phyloP scores from a whole-genome alignment of 2,329 filamentous ascomycete species.

The Talaromyces sp. region DNA sequence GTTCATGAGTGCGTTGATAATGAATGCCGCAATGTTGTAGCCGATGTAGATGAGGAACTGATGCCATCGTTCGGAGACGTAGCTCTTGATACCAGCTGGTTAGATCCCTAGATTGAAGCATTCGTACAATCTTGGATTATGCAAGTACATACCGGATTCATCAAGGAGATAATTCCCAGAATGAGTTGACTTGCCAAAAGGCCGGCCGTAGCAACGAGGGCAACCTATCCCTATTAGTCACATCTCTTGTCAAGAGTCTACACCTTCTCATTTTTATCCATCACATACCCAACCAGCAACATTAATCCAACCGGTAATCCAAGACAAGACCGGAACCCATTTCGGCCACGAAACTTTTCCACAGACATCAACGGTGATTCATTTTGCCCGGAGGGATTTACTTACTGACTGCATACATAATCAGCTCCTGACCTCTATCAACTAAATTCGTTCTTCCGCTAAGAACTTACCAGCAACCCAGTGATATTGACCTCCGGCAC shows the following conservation, averaged over 20 bases:
- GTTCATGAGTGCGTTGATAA: slow-evolving; percentile 62
- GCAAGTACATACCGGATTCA: slow-evolving; percentile 42
- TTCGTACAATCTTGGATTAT: too few species aligned
- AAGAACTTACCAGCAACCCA: slow-evolving; percentile 56
- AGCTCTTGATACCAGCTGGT: slow-evolving; percentile 30
- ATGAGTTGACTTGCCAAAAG: slow-evolving; percentile 64
- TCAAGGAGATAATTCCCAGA: slow-evolving; percentile 59
- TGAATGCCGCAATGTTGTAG: slow-evolving; percentile 56
- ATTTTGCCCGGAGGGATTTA: slow-evolving; percentile 28
- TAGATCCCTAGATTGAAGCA: too few species aligned
- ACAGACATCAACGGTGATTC: neutral
- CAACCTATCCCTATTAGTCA: slow-evolving; percentile 32
- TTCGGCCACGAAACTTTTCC: slow-evolving; percentile 51
- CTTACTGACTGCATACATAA: slow-evolving; percentile 25
- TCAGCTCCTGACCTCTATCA: neutral
- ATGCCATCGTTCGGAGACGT: slow-evolving; percentile 59
- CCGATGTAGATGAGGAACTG: slow-evolving; percentile 68
- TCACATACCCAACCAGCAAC: slow-evolving; percentile 61
- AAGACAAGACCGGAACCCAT: slow-evolving; percentile 60
- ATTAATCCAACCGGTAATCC: slow-evolving; percentile 65
- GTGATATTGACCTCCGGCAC: slow-evolving; percentile 61
- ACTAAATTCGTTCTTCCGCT: neutral
- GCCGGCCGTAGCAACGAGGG: slow-evolving; percentile 62
- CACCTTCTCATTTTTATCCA: neutral
- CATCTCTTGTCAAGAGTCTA: neutral